Evolutionary conservation across 768 basidiomycete species (phyloP).

Genomic region (Pisolithus sp.): DNA sequence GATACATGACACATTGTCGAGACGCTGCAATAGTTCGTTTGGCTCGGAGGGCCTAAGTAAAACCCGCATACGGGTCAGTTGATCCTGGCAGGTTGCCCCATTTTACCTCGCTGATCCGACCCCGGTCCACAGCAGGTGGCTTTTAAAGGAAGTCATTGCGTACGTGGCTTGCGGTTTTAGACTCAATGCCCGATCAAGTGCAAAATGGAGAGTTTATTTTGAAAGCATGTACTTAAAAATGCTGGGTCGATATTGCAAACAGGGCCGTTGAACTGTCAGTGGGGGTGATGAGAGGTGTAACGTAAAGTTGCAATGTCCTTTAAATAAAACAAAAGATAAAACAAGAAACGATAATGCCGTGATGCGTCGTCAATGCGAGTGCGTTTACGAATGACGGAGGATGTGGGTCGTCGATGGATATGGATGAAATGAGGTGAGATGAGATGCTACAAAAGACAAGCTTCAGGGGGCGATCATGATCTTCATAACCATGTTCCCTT

Average conservation of each 20-base stretch:
- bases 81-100: background rate
- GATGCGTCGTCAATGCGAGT: background rate
- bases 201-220: background rate
- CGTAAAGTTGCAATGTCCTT: conserved; percentile 6
- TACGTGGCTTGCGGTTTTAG: background rate
- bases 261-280: background rate
- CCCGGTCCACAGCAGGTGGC: background rate
- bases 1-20: background rate
- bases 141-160: background rate
- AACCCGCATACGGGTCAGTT: background rate
- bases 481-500: conserved; percentile 83
- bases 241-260: background rate
- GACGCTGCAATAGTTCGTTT: background rate
- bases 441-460: background rate
- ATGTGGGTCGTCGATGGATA: too few relatives aligned
- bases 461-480: conserved; percentile 61
- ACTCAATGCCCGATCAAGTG: too few relatives aligned
- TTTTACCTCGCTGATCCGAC: background rate
- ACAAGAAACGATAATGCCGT: background rate
- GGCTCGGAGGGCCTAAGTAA: background rate
- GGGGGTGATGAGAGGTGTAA: background rate
- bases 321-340: conserved; percentile 1
- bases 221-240: background rate
- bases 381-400: background rate
- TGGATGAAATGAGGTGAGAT: too few relatives aligned